A percentile compares a stretch with the other conserved stretches of the same genome.
Conservation (phyloP, 2,329 filamentous ascomycete species). For the Aureobasidium sp. region DNA sequence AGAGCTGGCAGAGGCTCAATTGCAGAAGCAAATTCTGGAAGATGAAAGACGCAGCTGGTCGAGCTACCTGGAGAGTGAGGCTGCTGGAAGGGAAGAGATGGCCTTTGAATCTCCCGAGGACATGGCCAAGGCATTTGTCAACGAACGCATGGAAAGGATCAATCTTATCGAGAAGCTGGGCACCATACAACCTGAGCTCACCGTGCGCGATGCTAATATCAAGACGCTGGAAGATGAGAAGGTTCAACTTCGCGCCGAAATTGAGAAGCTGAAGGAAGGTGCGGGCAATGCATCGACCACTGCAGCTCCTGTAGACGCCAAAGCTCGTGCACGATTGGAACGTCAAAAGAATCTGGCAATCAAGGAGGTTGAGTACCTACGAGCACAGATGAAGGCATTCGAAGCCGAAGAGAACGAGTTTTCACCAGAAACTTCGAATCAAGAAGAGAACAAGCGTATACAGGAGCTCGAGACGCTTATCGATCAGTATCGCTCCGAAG, state of each 20-base stretch:
- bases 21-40: slow-evolving; percentile 79
- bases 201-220: slow-evolving; percentile 68
- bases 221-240: slow-evolving; percentile 64
- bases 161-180: slow-evolving; percentile 73
- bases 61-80: slow-evolving; percentile 67
- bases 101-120: slow-evolving; percentile 85
- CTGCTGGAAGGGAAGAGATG: slow-evolving; percentile 48
- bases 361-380: slow-evolving; percentile 90
- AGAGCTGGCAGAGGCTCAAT: slow-evolving; percentile 68
- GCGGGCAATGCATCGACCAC: slow-evolving; percentile 23
- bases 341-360: slow-evolving; percentile 75
- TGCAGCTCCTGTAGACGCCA: slow-evolving; percentile 44
- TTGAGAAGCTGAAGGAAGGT: slow-evolving; percentile 56
- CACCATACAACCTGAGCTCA: slow-evolving; percentile 65
- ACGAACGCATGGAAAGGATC: slow-evolving; percentile 71
- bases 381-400: slow-evolving; percentile 79
- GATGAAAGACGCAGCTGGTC: slow-evolving; percentile 85
- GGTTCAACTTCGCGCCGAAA: slow-evolving; percentile 52
- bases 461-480: slow-evolving; percentile 77
- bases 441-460: slow-evolving; percentile 64
- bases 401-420: slow-evolving; percentile 84
- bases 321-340: slow-evolving; percentile 67
- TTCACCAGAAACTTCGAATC: slow-evolving; percentile 69
- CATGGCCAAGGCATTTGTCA: slow-evolving; percentile 75
- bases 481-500: slow-evolving; percentile 75